Evolutionary conservation across 441 rosid species (phyloP).

Genomic region (Kokia cookei): DNA sequence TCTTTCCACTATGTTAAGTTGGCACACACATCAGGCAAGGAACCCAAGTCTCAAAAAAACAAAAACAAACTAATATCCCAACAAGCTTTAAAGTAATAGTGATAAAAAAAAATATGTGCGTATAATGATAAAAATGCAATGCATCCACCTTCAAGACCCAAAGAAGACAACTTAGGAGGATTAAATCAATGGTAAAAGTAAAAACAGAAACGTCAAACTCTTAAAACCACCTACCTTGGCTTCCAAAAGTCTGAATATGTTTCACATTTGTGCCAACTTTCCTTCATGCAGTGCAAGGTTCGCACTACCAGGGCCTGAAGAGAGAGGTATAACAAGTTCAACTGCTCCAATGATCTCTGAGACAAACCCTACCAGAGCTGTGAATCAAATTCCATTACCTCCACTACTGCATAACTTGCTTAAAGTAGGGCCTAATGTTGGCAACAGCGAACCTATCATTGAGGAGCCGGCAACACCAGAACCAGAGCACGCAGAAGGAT

Average conservation of each 20-base stretch:
- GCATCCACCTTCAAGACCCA: constrained; percentile 4
- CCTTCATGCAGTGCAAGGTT: constrained; percentile 80
- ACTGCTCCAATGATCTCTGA: constrained; percentile 28
- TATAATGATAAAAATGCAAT: neutral
- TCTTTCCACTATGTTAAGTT: neutral
- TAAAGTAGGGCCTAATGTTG: constrained; percentile 11
- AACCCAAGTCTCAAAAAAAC: neutral
- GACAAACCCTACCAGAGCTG: constrained; percentile 23
- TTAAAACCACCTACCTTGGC: constrained; percentile 6
- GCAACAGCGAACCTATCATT: constrained; percentile 55
- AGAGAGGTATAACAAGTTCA: constrained; percentile 48
- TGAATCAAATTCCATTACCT: constrained; percentile 39
- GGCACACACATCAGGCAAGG: neutral
- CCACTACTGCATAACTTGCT: constrained; percentile 32
- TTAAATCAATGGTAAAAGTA: neutral
- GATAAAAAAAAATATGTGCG: neutral
- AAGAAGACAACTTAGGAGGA: neutral
- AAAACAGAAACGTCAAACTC: neutral
- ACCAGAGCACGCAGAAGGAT: constrained; percentile 35
- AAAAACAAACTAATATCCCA: neutral
- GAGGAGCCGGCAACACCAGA: constrained; percentile 89
- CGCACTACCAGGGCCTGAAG: constrained; percentile 87
- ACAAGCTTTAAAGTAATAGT: neutral
- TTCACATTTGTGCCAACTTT: constrained; percentile 12
- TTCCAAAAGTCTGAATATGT: constrained; percentile 1